These are phyloP conservation scores for Lentinula guzmanii DNA, from an alignment of 768 basidiomycete species.

Conservation along the genomic window DNA sequence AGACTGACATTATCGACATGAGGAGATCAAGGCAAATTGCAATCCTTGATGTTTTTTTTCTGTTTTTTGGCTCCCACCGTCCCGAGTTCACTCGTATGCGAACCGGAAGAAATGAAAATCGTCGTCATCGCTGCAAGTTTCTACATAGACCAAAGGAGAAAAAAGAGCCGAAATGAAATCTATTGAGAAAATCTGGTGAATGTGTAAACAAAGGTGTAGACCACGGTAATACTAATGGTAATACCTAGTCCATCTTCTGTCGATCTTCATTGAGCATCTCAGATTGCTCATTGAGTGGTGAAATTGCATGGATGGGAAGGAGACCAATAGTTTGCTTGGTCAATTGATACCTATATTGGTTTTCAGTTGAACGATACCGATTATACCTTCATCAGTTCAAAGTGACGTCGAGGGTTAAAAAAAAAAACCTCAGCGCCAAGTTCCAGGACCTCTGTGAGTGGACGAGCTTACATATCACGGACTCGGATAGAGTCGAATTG, in stretches of 20 bases:
- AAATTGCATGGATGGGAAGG: no score
- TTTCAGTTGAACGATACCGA: neutral
- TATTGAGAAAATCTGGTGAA: neutral
- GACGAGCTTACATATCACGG: no score
- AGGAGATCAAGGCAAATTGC: no score
- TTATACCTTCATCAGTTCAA: neutral
- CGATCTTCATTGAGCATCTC: neutral
- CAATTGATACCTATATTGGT: neutral
- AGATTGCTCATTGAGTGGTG: no score
- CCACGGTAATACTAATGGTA: no score
- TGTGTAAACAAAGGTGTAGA: no score
- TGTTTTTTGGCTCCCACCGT: neutral
- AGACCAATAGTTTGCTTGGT: neutral
- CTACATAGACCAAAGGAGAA: no score
- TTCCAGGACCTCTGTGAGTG: no score
- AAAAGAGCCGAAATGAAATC: neutral
- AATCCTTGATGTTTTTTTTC: neutral
- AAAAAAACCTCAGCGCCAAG: no score
- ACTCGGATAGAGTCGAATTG: no score
- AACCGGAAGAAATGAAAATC: neutral
- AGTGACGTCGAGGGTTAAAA: neutral
- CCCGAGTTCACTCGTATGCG: neutral
- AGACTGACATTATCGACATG: slow-evolving; percentile 7
- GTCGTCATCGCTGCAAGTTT: neutral
- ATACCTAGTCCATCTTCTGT: neutral